These are phyloP conservation scores for Talaromyces sp. DNA, from an alignment of 2,329 filamentous ascomycete species.

Conservation along the genomic window DNA sequence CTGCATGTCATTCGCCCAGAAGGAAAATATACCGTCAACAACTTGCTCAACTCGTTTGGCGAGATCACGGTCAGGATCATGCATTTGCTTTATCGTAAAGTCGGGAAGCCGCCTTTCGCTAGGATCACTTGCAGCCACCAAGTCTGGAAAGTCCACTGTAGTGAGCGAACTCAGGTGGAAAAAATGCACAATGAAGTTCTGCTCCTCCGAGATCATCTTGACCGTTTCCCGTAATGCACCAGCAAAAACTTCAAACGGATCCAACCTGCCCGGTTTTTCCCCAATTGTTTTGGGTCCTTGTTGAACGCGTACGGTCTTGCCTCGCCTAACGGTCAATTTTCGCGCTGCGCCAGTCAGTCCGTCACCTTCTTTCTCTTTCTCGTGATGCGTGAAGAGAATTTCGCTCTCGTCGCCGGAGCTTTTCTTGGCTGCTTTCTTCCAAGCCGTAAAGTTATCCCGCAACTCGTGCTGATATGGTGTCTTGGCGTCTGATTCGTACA, in stretches of 20 bases:
- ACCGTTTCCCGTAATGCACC: constrained; percentile 78
- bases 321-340: constrained; percentile 90
- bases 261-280: constrained; percentile 63
- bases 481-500: constrained; percentile 75
- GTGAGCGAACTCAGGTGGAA: constrained; percentile 91
- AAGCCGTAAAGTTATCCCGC: constrained; percentile 70
- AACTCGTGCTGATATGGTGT: constrained; percentile 81
- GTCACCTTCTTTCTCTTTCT: constrained; percentile 79
- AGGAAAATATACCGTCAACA: constrained; percentile 86
- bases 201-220: constrained; percentile 83
- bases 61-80: constrained; percentile 84
- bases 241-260: constrained; percentile 78
- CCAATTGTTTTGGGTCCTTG: constrained; percentile 45
- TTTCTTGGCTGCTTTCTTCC: constrained; percentile 78
- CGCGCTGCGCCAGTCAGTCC: constrained; percentile 70
- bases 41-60: constrained; percentile 80
- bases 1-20: constrained; percentile 75
- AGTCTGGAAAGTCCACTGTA: constrained; percentile 77
- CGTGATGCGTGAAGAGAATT: constrained; percentile 82
- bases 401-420: constrained; percentile 74
- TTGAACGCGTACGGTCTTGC: constrained; percentile 64
- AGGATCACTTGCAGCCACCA: constrained; percentile 65
- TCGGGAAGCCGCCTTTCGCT: constrained; percentile 70
- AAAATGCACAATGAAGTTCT: constrained; percentile 96
- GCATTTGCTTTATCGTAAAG: constrained; percentile 69